Percentiles rank a stretch among this genome's conserved stretches.
Conservation (phyloP, 1,284 basidiomycete genomes). For the Leccinum griseonigrum region DNA sequence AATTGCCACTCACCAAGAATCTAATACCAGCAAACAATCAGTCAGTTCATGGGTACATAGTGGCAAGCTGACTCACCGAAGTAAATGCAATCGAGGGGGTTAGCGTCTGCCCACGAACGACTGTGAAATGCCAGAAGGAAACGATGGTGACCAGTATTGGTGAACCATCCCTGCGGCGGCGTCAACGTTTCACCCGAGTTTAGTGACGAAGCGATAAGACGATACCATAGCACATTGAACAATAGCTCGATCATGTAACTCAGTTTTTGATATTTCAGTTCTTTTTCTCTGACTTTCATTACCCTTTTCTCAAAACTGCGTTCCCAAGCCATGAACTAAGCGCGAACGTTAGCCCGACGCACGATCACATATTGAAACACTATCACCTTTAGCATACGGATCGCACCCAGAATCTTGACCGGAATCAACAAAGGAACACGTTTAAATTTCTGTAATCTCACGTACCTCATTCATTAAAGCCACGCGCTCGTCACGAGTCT, state of each 20-base stretch:
- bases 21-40: constrained; percentile 30
- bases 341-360: constrained; percentile 10
- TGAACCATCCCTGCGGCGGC: constrained; percentile 56
- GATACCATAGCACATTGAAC: constrained; percentile 79
- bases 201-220: constrained; percentile 11
- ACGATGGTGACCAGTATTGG: constrained; percentile 76
- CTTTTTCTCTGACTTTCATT: constrained; percentile 70
- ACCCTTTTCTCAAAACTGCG: constrained; percentile 82
- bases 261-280: constrained; percentile 79
- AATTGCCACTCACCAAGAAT: constrained; percentile 44
- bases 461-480: constrained; percentile 86
- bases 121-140: constrained; percentile 82
- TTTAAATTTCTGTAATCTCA: background rate
- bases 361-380: background rate
- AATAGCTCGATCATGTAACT: constrained; percentile 84
- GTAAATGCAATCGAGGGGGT: constrained; percentile 79
- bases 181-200: background rate
- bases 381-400: constrained; percentile 87
- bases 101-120: constrained; percentile 63
- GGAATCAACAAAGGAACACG: background rate
- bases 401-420: constrained; percentile 72
- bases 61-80: constrained; percentile 45
- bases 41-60: background rate
- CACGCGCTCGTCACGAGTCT: constrained; percentile 86
- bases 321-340: constrained; percentile 93